A percentile compares a stretch with the other conserved stretches of the same genome.
phyloP scores from a whole-genome alignment of 1,139 yeast genomes.

The Candida tetrigidarum region DNA sequence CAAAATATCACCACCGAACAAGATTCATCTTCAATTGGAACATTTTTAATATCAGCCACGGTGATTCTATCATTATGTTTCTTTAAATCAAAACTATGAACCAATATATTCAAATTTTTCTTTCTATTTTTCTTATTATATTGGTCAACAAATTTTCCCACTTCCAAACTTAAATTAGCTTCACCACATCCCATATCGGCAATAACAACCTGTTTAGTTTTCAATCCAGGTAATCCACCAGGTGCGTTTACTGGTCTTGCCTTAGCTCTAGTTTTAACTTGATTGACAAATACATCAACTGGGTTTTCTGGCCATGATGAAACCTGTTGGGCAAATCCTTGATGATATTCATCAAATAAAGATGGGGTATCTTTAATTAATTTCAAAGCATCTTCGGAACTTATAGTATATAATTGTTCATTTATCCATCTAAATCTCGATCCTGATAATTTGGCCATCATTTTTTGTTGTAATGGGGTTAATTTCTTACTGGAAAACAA shows the following conservation, averaged over 20 bases:
- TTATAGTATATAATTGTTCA: constrained; percentile 87
- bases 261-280: constrained; percentile 60
- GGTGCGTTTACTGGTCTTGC: constrained; percentile 84
- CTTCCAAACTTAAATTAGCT: constrained; percentile 78
- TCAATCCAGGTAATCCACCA: constrained; percentile 85
- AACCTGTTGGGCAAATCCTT: constrained; percentile 93
- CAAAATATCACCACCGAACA: constrained; percentile 90
- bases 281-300: constrained; percentile 81
- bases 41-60: constrained; percentile 92
- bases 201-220: constrained; percentile 61
- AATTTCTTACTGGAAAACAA: constrained; percentile 45
- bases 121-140: constrained; percentile 36
- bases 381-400: constrained; percentile 75
- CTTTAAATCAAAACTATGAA: constrained; percentile 90
- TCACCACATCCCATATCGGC: constrained; percentile 99
- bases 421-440: constrained; percentile 98
- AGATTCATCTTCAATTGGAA: constrained; percentile 79
- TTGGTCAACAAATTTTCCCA: constrained; percentile 52
- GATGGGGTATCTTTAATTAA: constrained; percentile 82
- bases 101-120: constrained; percentile 55
- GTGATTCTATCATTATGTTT: constrained; percentile 87
- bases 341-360: constrained; percentile 91
- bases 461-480: constrained; percentile 92
- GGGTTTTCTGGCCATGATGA: constrained; percentile 99
- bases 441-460: constrained; percentile 94